Base-by-base conservation (phyloP, 164 flowering plant species). In the Vitis vinifera region DNA sequence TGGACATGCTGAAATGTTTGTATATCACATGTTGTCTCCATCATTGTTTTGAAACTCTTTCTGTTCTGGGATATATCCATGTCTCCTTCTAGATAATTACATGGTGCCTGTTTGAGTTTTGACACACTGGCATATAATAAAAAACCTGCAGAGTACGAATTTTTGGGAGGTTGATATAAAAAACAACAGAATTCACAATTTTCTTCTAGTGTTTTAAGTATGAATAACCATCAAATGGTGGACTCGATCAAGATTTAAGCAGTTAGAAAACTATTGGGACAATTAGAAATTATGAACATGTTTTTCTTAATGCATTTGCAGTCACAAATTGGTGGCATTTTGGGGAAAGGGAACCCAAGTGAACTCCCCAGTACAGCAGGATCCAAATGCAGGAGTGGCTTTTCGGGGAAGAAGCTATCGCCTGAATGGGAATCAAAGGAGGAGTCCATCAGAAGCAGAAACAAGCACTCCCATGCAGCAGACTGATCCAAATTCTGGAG, bases 301-400 rank as follows among this genome's bases (percentile, higher is more conserved):
- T 23, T 23, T 23, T 51, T 5, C 68, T 55, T 66, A 27, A 53
- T 15, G 23, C 57, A 13, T 59, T n/a, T 51, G 31, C 61, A 87
- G 88, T 49, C 87, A 87, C 75, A 87, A 84, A 75, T 8, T 85
- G 49, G 88, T 85, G 9, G 80, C 76, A 62, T 67, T 15, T 7
- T 85, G 85, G 89, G 86, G 88, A 7, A 55, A 79, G 44, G 88
- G 86, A n/a, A 62, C 53, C 59, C 89, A 84, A 71, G 61, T 83
- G 3, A 81, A 81, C 64, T 56, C 75, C 27, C 85, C 84, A 6
- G 83, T 80, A 59, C 80, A 73, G 73, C 71, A 69, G 17, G 70
- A 80, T 66, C 79, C 79, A 9, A 48, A 59, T 2, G 84, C 83
- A 0, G 83, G 85, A 9, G 51, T 51, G 37, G 72, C 76, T 4